Percentiles rank a stretch among this genome's conserved stretches.
phyloP scores from a whole-genome alignment of 768 basidiomycete species.

The Russula virescens region DNA sequence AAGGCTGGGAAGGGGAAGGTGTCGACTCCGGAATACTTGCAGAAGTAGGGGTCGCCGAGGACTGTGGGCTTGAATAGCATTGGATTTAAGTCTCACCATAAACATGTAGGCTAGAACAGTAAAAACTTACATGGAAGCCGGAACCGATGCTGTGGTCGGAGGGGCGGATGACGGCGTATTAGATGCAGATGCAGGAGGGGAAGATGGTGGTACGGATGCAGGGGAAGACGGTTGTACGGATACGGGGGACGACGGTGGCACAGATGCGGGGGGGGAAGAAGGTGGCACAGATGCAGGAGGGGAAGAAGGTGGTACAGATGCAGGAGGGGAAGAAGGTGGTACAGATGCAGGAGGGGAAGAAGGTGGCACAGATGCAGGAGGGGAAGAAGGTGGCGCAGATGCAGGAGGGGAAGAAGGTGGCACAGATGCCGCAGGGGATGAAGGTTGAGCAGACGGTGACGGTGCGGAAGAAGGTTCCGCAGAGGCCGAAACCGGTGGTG shows the following conservation, averaged over 20 bases:
- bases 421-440: too few species aligned
- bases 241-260: too few species aligned
- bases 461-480: too few species aligned
- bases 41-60: constrained; percentile 14
- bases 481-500: too few species aligned
- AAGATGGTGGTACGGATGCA: neutral
- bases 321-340: neutral
- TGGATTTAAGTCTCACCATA: neutral
- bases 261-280: neutral
- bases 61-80: constrained; percentile 13
- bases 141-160: constrained; percentile 24
- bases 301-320: neutral
- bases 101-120: too few species aligned
- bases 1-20: neutral
- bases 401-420: too few species aligned
- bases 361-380: too few species aligned
- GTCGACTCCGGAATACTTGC: constrained; percentile 6
- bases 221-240: constrained; percentile 3
- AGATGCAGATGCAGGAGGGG: constrained; percentile 23
- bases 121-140: constrained; percentile 7
- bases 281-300: neutral
- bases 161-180: constrained; percentile 24
- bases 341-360: neutral
- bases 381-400: neutral
- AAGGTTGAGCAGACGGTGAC: too few species aligned